Base-by-base conservation (phyloP, 1,139 yeast genomes). In the Suhomyces coccinellae region DNA sequence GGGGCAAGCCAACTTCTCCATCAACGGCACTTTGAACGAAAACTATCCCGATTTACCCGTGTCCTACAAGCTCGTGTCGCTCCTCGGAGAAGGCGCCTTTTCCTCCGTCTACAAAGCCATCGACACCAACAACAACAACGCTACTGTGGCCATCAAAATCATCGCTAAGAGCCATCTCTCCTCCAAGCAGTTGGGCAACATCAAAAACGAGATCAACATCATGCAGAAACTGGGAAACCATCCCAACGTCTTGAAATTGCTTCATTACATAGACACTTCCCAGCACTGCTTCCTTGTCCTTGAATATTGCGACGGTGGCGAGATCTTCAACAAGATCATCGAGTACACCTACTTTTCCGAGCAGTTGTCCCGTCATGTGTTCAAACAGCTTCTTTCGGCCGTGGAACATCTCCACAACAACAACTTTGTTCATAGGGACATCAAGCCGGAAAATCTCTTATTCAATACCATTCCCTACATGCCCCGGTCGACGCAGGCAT, bases 361-460 rank as follows among this genome's bases (percentile, higher is more conserved):
- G 62, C 85, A 85, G 52, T 73, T 93, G 45, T 75, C 96, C 6
- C 75, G 95, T 37, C 97, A 91, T 67, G 85, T 91, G 11, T 87
- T 93, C 49, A 68, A 75, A 37, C 99, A 93, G 62, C 83, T 93
- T 41, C 89, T 96, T 9, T 75, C 83, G 41, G 95, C 98, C 0
- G 77, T 93, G 20, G 78, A 82, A 51, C 87, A 88, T 63, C 71
- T 93, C 56, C 99, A 93, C 67, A 82, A 82, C 51, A 82, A 80
- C 45, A 96, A 96, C 41, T 84, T 93, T 36, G 99, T 90, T 15
- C 99, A 93, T 63, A 77, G 99, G 46, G 99, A 93, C 65, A 85
- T 93, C 55, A 93, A 93, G 63, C 98, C 99, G 0, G 99, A 93
- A 59, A 93, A 93, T 64, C 71, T 93, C 44, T 72, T 93, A 41